Conservation (phyloP, 2,329 filamentous ascomycete genomes). For the Stachybotrys echinatus region DNA sequence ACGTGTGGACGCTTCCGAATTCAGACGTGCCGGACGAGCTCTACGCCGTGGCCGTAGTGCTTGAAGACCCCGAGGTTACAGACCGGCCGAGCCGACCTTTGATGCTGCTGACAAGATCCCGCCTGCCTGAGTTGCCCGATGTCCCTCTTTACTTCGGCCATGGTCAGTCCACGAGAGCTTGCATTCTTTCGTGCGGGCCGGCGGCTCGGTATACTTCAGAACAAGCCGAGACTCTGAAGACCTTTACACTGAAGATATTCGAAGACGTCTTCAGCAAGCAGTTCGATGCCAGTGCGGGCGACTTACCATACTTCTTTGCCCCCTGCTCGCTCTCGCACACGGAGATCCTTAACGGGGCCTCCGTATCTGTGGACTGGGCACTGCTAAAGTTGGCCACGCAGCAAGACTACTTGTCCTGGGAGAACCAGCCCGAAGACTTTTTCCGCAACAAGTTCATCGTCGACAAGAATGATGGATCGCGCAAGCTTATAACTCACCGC, state of each 20-base stretch:
- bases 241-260: conserved; percentile 73
- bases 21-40: conserved; percentile 41
- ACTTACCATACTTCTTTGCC: conserved; percentile 79
- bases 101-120: conserved; percentile 63
- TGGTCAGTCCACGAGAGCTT: conserved; percentile 53
- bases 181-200: conserved; percentile 36
- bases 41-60: conserved; percentile 55
- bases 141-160: conserved; percentile 71
- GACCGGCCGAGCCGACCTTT: conserved; percentile 58
- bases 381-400: conserved; percentile 37
- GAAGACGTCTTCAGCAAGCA: conserved; percentile 84
- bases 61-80: conserved; percentile 52
- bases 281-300: conserved; percentile 57
- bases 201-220: conserved; percentile 37
- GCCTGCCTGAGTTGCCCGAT: conserved; percentile 57
- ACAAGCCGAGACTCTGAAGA: conserved; percentile 51
- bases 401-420: conserved; percentile 29
- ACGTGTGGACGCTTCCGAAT: conserved; percentile 57
- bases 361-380: conserved; percentile 54
- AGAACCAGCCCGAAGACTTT: conserved; percentile 39
- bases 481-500: conserved; percentile 51
- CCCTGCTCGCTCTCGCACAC: conserved; percentile 39
- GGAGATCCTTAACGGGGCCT: not conserved
- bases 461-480: conserved; percentile 57
- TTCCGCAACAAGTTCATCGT: conserved; percentile 48